Conservation (phyloP, 2,329 filamentous ascomycete species). For the Ascochyta pisi region DNA sequence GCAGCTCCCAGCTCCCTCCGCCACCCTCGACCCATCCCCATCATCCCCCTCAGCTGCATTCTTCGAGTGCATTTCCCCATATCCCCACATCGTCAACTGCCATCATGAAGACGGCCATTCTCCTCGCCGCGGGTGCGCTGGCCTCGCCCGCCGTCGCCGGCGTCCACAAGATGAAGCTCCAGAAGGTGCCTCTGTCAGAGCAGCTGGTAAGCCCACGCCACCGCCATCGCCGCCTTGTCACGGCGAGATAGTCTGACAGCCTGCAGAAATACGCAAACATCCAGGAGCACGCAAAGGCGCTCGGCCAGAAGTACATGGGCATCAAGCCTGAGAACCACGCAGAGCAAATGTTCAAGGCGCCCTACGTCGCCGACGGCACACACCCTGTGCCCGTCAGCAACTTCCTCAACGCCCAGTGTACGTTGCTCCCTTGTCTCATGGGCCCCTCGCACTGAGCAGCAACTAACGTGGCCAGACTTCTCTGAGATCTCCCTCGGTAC, state of each 20-base stretch:
- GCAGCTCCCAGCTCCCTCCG: conserved; percentile 17
- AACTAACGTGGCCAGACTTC: conserved; percentile 70
- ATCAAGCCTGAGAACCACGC: conserved; percentile 73
- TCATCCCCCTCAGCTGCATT: conserved; percentile 21
- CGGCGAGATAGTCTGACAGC: conserved; percentile 30
- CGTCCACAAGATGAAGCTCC: conserved; percentile 95
- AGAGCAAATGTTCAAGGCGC: conserved; percentile 81
- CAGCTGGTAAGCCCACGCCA: conserved; percentile 75
- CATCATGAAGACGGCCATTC: conserved; percentile 82
- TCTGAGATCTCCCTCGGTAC: conserved; percentile 93
- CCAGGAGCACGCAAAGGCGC: conserved; percentile 77
- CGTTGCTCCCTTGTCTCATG: conserved; percentile 46
- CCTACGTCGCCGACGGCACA: conserved; percentile 67
- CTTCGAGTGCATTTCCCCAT: conserved; percentile 18
- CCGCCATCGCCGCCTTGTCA: conserved; percentile 12
- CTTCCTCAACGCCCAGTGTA: conserved; percentile 99
- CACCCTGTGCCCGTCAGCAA: conserved; percentile 92
- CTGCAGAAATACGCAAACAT: conserved; percentile 76
- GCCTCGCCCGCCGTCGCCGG: conserved; percentile 83
- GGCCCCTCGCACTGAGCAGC: not conserved
- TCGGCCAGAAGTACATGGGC: conserved; percentile 97
- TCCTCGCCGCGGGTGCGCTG: conserved; percentile 80
- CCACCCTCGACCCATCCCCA: conserved; percentile 23
- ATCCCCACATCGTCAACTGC: conserved; percentile 20
- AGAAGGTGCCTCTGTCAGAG: conserved; percentile 92